Evolutionary conservation across 257 asterid genomes (phyloP).

Genomic region (Coffea eugenioides): DNA sequence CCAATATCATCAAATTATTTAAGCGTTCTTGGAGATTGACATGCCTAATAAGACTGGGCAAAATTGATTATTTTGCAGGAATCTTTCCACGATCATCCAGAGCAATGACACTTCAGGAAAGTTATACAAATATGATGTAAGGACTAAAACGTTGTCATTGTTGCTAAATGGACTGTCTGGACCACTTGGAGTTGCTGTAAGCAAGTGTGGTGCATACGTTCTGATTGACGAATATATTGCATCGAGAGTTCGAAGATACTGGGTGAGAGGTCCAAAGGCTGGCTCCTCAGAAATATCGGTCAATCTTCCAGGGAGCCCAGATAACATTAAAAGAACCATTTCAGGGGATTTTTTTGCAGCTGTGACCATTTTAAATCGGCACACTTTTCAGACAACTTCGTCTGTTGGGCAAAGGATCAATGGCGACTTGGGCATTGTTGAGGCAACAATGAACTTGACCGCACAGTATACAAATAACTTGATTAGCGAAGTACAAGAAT

Average conservation of each 20-base stretch:
- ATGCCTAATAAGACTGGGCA: too few species aligned
- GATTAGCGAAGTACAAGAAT: not conserved
- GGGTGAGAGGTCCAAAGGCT: conserved; percentile 44
- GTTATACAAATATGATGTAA: conserved; percentile 39
- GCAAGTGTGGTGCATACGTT: conserved; percentile 34
- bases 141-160: conserved; percentile 21
- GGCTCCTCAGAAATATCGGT: conserved; percentile 30
- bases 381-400: conserved; percentile 19
- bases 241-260: conserved; percentile 30
- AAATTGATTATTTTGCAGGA: too few species aligned
- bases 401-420: conserved; percentile 39
- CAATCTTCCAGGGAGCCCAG: conserved; percentile 39
- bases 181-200: conserved; percentile 45
- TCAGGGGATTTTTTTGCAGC: conserved; percentile 54
- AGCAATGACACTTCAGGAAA: conserved; percentile 19
- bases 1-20: too few species aligned
- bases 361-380: conserved; percentile 23
- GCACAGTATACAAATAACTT: not conserved
- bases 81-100: too few species aligned
- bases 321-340: conserved; percentile 43
- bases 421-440: conserved; percentile 1
- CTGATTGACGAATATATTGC: conserved; percentile 36
- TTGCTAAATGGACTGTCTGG: conserved; percentile 35
- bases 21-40: too few species aligned
- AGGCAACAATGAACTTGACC: conserved; percentile 26